A percentile compares a stretch with the other conserved stretches of the same genome.
These are phyloP conservation scores for Parafenestella ontariensis DNA, from an alignment of 2,329 filamentous ascomycete species.

Conservation along the genomic window DNA sequence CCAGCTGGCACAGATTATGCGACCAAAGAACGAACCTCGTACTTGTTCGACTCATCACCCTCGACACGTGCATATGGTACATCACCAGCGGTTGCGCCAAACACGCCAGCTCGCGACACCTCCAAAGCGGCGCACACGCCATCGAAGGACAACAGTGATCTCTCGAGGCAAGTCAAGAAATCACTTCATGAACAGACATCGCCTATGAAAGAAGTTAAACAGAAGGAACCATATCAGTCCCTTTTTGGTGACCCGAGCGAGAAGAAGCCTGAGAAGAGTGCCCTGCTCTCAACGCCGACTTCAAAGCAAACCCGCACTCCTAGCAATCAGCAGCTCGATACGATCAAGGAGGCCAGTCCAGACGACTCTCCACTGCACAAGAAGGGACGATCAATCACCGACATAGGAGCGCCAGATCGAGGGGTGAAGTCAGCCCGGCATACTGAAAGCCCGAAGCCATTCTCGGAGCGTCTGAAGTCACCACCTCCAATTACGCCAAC, in stretches of 20 bases:
- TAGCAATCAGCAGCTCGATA: constrained; percentile 51
- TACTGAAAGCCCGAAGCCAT: constrained; percentile 36
- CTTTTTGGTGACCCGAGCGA: constrained; percentile 45
- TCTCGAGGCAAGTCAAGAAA: constrained; percentile 11
- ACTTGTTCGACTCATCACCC: constrained; percentile 47
- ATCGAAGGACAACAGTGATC: constrained; percentile 15
- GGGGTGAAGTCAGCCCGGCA: constrained; percentile 51
- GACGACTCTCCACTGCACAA: constrained; percentile 51
- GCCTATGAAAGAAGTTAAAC: constrained; percentile 13
- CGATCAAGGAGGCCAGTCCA: constrained; percentile 60
- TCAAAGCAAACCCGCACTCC: constrained; percentile 36
- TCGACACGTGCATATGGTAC: constrained; percentile 43
- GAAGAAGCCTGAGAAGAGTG: constrained; percentile 25
- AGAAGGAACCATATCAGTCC: constrained; percentile 38
- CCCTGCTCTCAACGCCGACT: constrained; percentile 30
- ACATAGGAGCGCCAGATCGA: constrained; percentile 52
- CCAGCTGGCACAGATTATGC: constrained; percentile 41
- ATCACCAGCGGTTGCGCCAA: constrained; percentile 29
- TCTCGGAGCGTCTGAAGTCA: constrained; percentile 46
- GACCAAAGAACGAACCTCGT: constrained; percentile 46
- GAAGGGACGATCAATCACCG: constrained; percentile 52
- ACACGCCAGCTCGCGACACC: constrained; percentile 25
- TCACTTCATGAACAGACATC: constrained; percentile 16
- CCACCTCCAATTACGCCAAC: constrained; percentile 42
- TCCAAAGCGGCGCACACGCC: constrained; percentile 14